A percentile compares a stretch with the other conserved stretches of the same genome.
These are phyloP conservation scores for Hymenoscyphus fructigenus DNA, from an alignment of 2,329 filamentous ascomycete species.

Conservation along the genomic window DNA sequence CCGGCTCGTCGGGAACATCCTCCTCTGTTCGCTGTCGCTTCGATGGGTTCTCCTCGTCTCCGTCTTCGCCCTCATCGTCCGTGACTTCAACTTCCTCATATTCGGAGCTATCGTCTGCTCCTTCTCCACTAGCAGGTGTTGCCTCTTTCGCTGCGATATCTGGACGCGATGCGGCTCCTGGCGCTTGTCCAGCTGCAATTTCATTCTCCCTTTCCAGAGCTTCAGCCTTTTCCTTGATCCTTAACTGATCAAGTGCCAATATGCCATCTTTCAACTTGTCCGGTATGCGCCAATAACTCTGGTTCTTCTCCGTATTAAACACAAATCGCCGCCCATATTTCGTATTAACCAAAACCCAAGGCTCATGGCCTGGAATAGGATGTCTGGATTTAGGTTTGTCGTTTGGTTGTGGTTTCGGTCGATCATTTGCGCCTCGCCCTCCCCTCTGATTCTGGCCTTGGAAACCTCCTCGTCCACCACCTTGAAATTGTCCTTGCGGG, in stretches of 20 bases:
- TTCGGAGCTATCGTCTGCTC: conserved; percentile 62
- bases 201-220: conserved; percentile 30
- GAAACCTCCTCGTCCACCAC: conserved; percentile 40
- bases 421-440: conserved; percentile 54
- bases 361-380: conserved; percentile 74
- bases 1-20: conserved; percentile 43
- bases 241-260: conserved; percentile 68
- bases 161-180: conserved; percentile 27
- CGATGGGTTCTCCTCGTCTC: conserved; percentile 45
- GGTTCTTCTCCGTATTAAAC: conserved; percentile 80
- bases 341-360: conserved; percentile 92
- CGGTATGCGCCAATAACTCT: conserved; percentile 95
- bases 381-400: conserved; percentile 82
- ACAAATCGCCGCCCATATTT: conserved; percentile 88
- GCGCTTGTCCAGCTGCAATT: conserved; percentile 32
- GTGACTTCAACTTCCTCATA: conserved; percentile 56
- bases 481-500: conserved; percentile 25
- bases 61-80: conserved; percentile 51
- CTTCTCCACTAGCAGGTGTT: conserved; percentile 35
- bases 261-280: conserved; percentile 81
- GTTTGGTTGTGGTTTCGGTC: conserved; percentile 58
- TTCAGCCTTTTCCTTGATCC: conserved; percentile 58
- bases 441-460: conserved; percentile 43
- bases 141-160: conserved; percentile 20
- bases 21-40: conserved; percentile 51